Conservation (phyloP, 2,329 filamentous ascomycete species). For the Endothia cerciana region DNA sequence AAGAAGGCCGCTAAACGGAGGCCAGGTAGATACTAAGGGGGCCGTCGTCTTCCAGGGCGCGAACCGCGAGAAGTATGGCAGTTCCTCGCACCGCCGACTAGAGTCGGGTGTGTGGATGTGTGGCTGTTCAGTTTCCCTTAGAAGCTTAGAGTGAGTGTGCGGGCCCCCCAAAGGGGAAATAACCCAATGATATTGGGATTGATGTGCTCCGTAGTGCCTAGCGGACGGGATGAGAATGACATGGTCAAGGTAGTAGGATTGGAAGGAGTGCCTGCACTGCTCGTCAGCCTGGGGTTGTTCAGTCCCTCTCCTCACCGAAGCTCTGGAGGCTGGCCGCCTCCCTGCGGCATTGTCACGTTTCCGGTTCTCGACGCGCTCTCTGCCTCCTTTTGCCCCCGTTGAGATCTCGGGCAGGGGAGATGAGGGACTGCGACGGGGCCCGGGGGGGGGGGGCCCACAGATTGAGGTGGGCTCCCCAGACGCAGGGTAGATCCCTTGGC, state of each 20-base stretch:
- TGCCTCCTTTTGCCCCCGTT: slow-evolving; percentile 20
- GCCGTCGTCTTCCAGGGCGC: background rate
- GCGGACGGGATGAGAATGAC: background rate
- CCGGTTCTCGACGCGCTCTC: slow-evolving; percentile 18
- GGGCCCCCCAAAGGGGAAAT: background rate
- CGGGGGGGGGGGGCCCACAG: slow-evolving; percentile 19
- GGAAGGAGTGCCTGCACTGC: background rate
- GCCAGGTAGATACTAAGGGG: background rate
- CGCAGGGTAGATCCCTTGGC: slow-evolving; percentile 27
- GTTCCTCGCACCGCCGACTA: background rate
- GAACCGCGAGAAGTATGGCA: background rate
- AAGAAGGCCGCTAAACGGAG: background rate
- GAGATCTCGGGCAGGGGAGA: slow-evolving; percentile 25
- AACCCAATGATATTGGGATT: background rate
- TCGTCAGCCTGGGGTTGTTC: background rate
- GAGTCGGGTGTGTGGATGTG: background rate
- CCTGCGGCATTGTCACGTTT: slow-evolving; percentile 19
- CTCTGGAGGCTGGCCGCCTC: background rate
- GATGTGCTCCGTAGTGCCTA: background rate
- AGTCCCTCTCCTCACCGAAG: background rate
- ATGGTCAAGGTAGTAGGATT: background rate
- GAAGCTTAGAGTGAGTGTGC: background rate
- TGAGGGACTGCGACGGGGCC: slow-evolving; percentile 25
- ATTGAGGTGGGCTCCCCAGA: slow-evolving; percentile 20
- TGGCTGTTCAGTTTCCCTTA: slow-evolving; percentile 6